Conservation (phyloP, 1,284 basidiomycete genomes). For the Schizopora paradoxa region DNA sequence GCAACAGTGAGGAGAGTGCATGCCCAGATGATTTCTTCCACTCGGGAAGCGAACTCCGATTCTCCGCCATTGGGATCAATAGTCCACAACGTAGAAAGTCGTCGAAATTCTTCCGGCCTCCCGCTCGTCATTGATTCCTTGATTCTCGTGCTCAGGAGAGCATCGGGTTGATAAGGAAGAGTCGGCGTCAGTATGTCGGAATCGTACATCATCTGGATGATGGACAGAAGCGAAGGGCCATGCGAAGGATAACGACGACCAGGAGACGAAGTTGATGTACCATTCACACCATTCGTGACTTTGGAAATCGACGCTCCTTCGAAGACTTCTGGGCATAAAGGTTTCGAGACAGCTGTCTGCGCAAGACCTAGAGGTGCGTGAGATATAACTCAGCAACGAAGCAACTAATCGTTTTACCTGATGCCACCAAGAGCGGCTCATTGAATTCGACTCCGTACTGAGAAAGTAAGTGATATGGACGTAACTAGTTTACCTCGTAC, state of each 20-base stretch:
- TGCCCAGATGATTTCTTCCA: constrained; percentile 51
- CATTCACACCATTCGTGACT: too few species aligned
- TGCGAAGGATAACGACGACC: constrained; percentile 17
- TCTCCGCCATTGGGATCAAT: constrained; percentile 34
- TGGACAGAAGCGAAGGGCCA: constrained; percentile 39
- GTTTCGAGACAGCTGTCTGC: constrained; percentile 43
- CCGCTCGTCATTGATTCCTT: constrained; percentile 35
- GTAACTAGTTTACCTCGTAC: constrained; percentile 20
- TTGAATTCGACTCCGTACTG: constrained; percentile 60
- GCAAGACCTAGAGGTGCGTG: constrained; percentile 40
- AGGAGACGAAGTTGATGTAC: neutral
- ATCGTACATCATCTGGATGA: constrained; percentile 51
- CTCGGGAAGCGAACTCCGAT: constrained; percentile 36
- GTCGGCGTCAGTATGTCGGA: constrained; percentile 46
- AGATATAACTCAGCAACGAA: neutral
- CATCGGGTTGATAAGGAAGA: constrained; percentile 47
- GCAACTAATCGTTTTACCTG: constrained; percentile 31
- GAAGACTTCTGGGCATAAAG: constrained; percentile 33
- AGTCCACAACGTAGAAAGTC: constrained; percentile 46
- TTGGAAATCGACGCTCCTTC: constrained; percentile 22
- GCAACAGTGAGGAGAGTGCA: constrained; percentile 49
- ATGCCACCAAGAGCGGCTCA: constrained; percentile 47
- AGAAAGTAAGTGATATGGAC: neutral
- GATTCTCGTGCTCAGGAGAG: constrained; percentile 33
- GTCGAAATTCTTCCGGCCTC: constrained; percentile 40